Conservation (phyloP, 176 grass and related monocot species). For the Oryza glumipatula region DNA sequence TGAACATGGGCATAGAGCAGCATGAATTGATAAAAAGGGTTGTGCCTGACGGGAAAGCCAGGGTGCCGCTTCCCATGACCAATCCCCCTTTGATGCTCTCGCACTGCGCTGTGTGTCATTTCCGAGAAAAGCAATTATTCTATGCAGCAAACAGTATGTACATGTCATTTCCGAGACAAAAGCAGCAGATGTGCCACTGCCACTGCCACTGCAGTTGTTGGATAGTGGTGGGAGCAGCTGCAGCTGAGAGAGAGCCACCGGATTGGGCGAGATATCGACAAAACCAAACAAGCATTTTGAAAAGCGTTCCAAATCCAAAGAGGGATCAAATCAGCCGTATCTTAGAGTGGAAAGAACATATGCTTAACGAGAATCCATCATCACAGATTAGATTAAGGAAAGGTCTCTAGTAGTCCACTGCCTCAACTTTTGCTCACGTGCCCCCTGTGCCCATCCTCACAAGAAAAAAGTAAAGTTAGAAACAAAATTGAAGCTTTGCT, state of each 20-base stretch:
- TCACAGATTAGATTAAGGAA: slow-evolving; percentile 21
- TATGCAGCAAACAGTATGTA: slow-evolving; percentile 60
- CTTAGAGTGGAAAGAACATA: slow-evolving; percentile 58
- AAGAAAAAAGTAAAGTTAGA: not conserved
- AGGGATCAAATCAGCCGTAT: slow-evolving; percentile 38
- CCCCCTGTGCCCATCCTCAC: slow-evolving; percentile 20
- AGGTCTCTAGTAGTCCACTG: slow-evolving; percentile 29
- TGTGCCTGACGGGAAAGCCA: slow-evolving; percentile 41
- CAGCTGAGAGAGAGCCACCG: slow-evolving; percentile 21
- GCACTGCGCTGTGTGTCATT: slow-evolving; percentile 70
- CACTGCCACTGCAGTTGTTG: slow-evolving; percentile 32
- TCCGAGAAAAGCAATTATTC: slow-evolving; percentile 90
- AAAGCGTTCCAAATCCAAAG: slow-evolving; percentile 41
- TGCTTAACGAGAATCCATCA: slow-evolving; percentile 52
- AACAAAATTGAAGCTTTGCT: slow-evolving; percentile 37
- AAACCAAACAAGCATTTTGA: slow-evolving; percentile 30
- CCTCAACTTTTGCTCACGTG: slow-evolving; percentile 42
- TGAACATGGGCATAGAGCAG: not conserved
- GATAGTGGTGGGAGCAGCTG: slow-evolving; percentile 12
- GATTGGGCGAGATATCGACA: slow-evolving; percentile 32
- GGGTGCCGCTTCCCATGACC: slow-evolving; percentile 32
- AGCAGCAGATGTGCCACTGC: slow-evolving; percentile 58
- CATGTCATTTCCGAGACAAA: slow-evolving; percentile 90
- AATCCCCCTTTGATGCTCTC: slow-evolving; percentile 47
- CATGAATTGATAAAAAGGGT: not conserved